A percentile compares a stretch with the other conserved stretches of the same genome.
phyloP scores from a whole-genome alignment of 805 yeast genomes.

The Ogataea trehaloabstinens region DNA sequence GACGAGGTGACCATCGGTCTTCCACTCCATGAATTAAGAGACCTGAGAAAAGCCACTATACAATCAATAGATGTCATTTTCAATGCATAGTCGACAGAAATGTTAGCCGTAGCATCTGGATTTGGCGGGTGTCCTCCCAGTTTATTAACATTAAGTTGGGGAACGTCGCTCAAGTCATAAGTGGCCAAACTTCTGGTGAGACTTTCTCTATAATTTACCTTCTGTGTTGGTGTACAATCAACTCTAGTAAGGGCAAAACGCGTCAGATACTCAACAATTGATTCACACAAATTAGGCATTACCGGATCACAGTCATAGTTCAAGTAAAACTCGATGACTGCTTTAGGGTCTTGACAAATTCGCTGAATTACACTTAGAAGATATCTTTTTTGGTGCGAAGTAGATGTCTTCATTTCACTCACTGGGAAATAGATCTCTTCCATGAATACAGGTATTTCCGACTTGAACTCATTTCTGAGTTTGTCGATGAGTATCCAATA shows the following conservation, averaged over 20 bases:
- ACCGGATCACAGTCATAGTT: constrained; percentile 91
- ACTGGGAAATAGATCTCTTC: constrained; percentile 93
- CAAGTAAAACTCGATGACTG: constrained; percentile 86
- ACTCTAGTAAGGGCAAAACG: constrained; percentile 67
- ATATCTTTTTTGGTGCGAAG: constrained; percentile 89
- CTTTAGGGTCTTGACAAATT: constrained; percentile 83
- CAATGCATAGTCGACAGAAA: constrained; percentile 80
- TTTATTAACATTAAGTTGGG: constrained; percentile 70
- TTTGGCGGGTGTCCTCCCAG: constrained; percentile 54
- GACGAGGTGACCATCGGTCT: constrained; percentile 33
- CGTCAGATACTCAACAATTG: constrained; percentile 74
- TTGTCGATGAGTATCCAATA: constrained; percentile 87
- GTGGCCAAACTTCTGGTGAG: constrained; percentile 61
- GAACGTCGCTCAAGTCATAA: constrained; percentile 70
- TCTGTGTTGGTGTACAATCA: constrained; percentile 69
- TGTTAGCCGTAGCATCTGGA: constrained; percentile 49
- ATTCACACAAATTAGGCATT: constrained; percentile 83
- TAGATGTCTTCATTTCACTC: constrained; percentile 85
- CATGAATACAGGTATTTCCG: constrained; percentile 91
- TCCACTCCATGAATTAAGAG: constrained; percentile 85
- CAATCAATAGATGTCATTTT: constrained; percentile 79
- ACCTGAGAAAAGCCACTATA: constrained; percentile 76
- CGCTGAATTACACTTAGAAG: constrained; percentile 78
- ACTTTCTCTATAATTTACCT: constrained; percentile 50
- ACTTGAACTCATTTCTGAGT: constrained; percentile 82